Percentiles rank a stretch among this genome's conserved stretches.
phyloP scores from a whole-genome alignment of 2,329 filamentous ascomycete species.

The Clathrospora elynae region DNA sequence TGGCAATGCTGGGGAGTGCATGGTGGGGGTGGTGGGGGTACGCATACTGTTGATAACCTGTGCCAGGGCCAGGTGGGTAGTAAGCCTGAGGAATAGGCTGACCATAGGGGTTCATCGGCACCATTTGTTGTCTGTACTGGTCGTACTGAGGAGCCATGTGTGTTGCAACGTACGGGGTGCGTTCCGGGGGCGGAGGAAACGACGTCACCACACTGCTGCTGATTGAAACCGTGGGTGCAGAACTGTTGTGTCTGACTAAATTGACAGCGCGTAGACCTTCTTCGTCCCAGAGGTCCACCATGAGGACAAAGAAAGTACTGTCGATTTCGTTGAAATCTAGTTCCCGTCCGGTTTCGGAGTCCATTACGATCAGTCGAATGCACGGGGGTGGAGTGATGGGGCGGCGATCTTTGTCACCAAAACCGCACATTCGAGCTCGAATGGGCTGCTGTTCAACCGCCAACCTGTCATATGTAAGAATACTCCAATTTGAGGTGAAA shows the following conservation, averaged over 20 bases:
- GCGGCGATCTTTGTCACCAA: slow-evolving; percentile 96
- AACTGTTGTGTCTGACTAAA: slow-evolving; percentile 67
- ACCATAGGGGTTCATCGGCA: slow-evolving; percentile 18
- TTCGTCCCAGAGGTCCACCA: slow-evolving; percentile 70
- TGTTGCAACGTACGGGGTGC: slow-evolving; percentile 41
- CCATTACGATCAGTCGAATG: slow-evolving; percentile 79
- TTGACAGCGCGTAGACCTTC: slow-evolving; percentile 68
- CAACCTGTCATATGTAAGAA: slow-evolving; percentile 57
- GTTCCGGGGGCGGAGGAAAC: slow-evolving; percentile 63
- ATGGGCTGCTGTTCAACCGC: slow-evolving; percentile 88
- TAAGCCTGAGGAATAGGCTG: slow-evolving; percentile 9
- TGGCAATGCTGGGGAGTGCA: slow-evolving; percentile 20
- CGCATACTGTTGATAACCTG: slow-evolving; percentile 8
- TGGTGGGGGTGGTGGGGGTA: slow-evolving; percentile 10
- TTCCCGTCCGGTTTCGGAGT: slow-evolving; percentile 75
- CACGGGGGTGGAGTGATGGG: slow-evolving; percentile 96
- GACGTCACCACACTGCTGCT: slow-evolving; percentile 79
- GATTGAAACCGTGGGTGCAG: slow-evolving; percentile 71
- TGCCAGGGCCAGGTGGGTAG: slow-evolving; percentile 2
- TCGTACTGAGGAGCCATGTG: slow-evolving; percentile 35
- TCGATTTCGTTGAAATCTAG: slow-evolving; percentile 78
- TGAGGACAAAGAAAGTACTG: slow-evolving; percentile 69
- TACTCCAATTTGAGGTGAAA: too few species aligned
- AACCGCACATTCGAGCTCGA: slow-evolving; percentile 96
- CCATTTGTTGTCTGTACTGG: slow-evolving; percentile 39